Base-by-base conservation (phyloP, 805 yeast species). In the Wickerhamomyces strasburgensis region DNA sequence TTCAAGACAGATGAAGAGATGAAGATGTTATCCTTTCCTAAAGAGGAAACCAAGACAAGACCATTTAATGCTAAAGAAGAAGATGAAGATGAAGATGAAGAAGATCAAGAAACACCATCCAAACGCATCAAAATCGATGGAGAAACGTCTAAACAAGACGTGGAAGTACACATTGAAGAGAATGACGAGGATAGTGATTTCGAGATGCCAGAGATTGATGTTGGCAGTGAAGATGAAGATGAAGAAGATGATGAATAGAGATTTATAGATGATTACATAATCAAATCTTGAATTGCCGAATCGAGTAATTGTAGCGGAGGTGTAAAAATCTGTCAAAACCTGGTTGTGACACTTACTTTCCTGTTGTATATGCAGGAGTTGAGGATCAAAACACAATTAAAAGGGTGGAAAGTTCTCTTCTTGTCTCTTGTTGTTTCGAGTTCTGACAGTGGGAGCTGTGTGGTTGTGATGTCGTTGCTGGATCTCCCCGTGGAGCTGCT, bases 151-250 rank as follows among this genome's bases (percentile, higher is more conserved):
- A 31, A 14, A 2, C 8, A 37, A 3, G 44, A 39, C 14, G 44
- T 43, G 17, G 37, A 38, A 7, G 47, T 38, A 3, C 40, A 38
- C 21, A 33, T 38, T 5, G 48, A 38, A 3, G 47, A 51, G 5
- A 42, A 37, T 13, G 48, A 55, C 17, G 64, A 55, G 19, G 64
- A 57, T 14, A 64, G 72, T 14, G 79, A 74, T 44, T 68, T 73
- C 31, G 80, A 73, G 42, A 70, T 74, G 37, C 80, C 80, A 6
- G 60, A 55, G 13, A 60, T 68, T 36, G 66, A 49, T 8, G 43
- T 68, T 6, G 70, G 64, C 30, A 52, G 68, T 32, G 73, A 58
- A 21, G 73, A 66, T 34, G 74, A 69, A 18, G 63, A 67, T 1
- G 70, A 66, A 34, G 64, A 60, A 15, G 65, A 31, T 19, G 13